phyloP scores from a whole-genome alignment of 768 basidiomycete genomes.

The Mycena pura region DNA sequence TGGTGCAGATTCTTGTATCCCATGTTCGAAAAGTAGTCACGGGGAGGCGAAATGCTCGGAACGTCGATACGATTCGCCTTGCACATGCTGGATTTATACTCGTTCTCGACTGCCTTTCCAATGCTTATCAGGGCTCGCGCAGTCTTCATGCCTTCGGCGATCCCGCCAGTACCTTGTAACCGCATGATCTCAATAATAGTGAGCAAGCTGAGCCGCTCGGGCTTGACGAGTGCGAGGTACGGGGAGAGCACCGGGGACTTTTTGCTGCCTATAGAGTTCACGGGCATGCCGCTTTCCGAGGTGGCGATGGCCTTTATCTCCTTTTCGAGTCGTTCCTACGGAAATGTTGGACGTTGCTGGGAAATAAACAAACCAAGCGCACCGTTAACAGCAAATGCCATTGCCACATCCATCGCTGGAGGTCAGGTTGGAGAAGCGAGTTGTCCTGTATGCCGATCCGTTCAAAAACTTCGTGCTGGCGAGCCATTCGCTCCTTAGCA shows the following conservation, averaged over 20 bases:
- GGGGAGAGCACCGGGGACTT: constrained; percentile 52
- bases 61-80: constrained; percentile 64
- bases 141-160: constrained; percentile 89
- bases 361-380: neutral
- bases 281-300: constrained; percentile 36
- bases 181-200: constrained; percentile 91
- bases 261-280: constrained; percentile 2
- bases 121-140: constrained; percentile 80
- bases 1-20: constrained; percentile 69
- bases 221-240: constrained; percentile 76
- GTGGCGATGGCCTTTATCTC: constrained; percentile 56
- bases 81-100: constrained; percentile 88
- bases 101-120: constrained; percentile 86
- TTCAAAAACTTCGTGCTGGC: constrained; percentile 64
- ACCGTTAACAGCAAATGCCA: constrained; percentile 74
- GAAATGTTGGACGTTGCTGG: neutral
- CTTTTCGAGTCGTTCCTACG: constrained; percentile 45
- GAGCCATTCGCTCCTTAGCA: constrained; percentile 72
- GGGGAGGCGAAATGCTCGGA: constrained; percentile 39
- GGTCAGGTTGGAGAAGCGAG: constrained; percentile 51
- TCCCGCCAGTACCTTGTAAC: constrained; percentile 74
- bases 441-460: constrained; percentile 60
- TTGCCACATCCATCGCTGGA: constrained; percentile 85
- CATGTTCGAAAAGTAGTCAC: constrained; percentile 60
- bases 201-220: constrained; percentile 84